Base-by-base conservation (phyloP, 768 basidiomycete genomes). In the Rhodotorula sphaerocarpa region DNA sequence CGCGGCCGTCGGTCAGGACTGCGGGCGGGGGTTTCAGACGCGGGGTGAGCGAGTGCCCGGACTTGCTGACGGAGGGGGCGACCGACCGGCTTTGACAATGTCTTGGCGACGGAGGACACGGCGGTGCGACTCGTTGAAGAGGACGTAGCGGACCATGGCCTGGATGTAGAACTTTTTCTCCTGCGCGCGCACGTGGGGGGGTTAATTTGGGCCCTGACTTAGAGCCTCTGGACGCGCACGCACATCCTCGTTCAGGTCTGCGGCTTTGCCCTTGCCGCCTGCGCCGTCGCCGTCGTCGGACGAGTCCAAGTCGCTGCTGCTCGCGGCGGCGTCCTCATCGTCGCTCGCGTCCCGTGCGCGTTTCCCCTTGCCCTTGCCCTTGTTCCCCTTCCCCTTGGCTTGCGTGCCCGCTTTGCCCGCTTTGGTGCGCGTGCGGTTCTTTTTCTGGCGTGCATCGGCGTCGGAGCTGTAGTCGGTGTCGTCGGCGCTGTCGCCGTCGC, bases 61-160 rank as follows among this genome's bases (percentile, higher is more conserved):
- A 43, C 12, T 9, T 43, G 23, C 21, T 3, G 36, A 34, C 5
- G 53, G 51, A 2, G 10, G 27, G 27, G 34, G 27, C 11, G 7
- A 63, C 62, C 21, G 21, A 85, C 91, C 83, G 79, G 87, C 87
- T 76, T 90, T 91, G 43, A 80, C 83, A 53, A 92, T 87, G 44
- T 93, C 90, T n/a, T 90, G 86, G 44, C 88, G 79, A 42, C 82
- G 81, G 52, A 95, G 75, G 3, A 83, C 79, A 16, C 77, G 74
- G 54, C 88, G 80, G 72, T 80, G 82, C 57, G 86, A 82, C 73
- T 93, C 90, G 7, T 78, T 79, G 74, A 90, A 92, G 45, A 96
- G 78, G 4, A 89, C 88, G 28, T 89, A 79, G 23, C 90, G 82
- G 15, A 86, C 87, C 36, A 93, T 80, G 54, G 84, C 83, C 52